These are phyloP conservation scores for Cercis canadensis DNA, from an alignment of 306 rosid species.

Conservation along the genomic window DNA sequence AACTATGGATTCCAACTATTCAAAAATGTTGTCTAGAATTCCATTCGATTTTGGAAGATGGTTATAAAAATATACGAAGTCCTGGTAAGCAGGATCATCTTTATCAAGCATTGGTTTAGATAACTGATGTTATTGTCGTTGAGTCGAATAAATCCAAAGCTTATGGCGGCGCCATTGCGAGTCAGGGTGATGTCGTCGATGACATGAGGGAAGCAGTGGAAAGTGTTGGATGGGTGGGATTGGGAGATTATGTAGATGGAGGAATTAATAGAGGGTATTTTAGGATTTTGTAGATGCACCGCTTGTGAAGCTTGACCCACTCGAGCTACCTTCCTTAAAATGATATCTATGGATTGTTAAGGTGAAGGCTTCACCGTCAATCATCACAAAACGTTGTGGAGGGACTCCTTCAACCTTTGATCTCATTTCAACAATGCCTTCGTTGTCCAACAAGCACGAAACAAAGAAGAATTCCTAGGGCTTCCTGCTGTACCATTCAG, in stretches of 20 bases:
- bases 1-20: constrained; percentile 20
- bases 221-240: constrained; percentile 42
- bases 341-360: too few species aligned
- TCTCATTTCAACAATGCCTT: too few species aligned
- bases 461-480: too few species aligned
- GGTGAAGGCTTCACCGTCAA: too few species aligned
- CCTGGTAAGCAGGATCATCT: constrained; percentile 19
- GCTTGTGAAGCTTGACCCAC: too few species aligned
- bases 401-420: too few species aligned
- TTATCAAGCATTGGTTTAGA: constrained; percentile 9
- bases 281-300: too few species aligned
- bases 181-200: neutral
- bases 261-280: constrained; percentile 22
- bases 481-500: too few species aligned
- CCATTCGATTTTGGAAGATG: constrained; percentile 25
- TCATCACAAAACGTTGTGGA: too few species aligned
- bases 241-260: constrained; percentile 33
- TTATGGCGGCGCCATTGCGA: neutral
- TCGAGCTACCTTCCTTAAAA: too few species aligned
- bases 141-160: constrained; percentile 27
- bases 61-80: constrained; percentile 7
- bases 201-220: constrained; percentile 35
- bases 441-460: too few species aligned
- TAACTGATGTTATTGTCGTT: constrained; percentile 6
- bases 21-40: constrained; percentile 31